Evolutionary conservation across 495 filamentous ascomycete species (phyloP), one percentile per base, ranked within the genome.

Genomic region (Bacidia gigantensis): DNA sequence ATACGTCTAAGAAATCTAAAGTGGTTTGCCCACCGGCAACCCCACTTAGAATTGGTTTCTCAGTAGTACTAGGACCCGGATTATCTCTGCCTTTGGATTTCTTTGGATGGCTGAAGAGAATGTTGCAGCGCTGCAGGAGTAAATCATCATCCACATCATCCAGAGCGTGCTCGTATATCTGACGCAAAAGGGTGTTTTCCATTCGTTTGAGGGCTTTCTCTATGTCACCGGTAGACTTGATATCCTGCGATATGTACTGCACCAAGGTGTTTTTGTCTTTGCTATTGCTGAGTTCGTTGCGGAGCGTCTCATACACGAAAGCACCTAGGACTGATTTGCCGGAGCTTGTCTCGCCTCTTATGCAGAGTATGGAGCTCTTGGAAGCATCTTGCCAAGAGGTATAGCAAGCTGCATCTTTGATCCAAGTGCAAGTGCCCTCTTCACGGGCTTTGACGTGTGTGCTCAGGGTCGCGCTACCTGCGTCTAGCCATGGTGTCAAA

Each of bases 81-180:
- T 5, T 24, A 24, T 35, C 18, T 18, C 26, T 49, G 46, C n/a
- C 18, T 18, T 26, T 49, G 10, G n/a, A 18, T 22, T 49, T 18
- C 21, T 26, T 49, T 43, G 46, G 46, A 18, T 26, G 46, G 7
- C 9, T 11, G 24, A 49, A 49, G 11, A 49, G 7, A 49, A 9
- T 12, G 21, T 49, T 49, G 46, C 46, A 49, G 42, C 25, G 46
- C 46, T 49, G 46, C 25, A 49, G 21, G 46, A 35, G 46, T 22
- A 49, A 49, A 22, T 49, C 46, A 49, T 49, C 46, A 7, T 29
- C 46, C 24, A 7, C 18, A 26, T 49, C 46, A 49, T 49, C 46
- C 10, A 49, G 46, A 18, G 46, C 46, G 18, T 49, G 25, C 26
- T 26, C 9, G 21, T 49, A 49, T 10, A 49, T 49, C 14, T 11